Conservation (phyloP, 768 basidiomycete species). For the Psilocybe azurescens region DNA sequence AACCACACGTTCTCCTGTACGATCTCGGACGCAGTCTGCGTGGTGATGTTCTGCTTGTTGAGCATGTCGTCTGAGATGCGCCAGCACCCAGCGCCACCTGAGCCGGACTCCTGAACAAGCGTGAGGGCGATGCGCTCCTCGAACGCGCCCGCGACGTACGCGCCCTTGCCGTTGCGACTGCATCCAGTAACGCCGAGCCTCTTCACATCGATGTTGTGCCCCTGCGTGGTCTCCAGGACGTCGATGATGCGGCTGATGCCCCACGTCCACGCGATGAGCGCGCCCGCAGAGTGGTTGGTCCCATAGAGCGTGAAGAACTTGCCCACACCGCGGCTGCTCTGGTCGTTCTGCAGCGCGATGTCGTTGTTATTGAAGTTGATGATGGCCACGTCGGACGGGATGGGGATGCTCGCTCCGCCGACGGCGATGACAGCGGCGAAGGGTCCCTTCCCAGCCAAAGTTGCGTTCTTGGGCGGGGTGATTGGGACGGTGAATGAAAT, state of each 20-base stretch:
- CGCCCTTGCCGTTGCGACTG: constrained; percentile 61
- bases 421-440: constrained; percentile 56
- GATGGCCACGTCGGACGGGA: constrained; percentile 40
- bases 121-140: constrained; percentile 58
- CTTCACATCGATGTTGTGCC: constrained; percentile 46
- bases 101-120: constrained; percentile 63
- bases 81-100: constrained; percentile 60
- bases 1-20: constrained; percentile 62
- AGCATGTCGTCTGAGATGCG: constrained; percentile 53
- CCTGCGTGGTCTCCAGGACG: constrained; percentile 49
- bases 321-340: constrained; percentile 51
- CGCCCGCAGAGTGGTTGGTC: constrained; percentile 44
- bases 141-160: constrained; percentile 59
- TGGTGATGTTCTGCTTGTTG: constrained; percentile 37
- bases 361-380: constrained; percentile 54
- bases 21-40: constrained; percentile 58
- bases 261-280: constrained; percentile 63
- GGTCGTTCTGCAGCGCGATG: constrained; percentile 49
- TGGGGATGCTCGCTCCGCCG: constrained; percentile 44
- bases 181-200: constrained; percentile 59
- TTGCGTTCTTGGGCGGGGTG: constrained; percentile 44
- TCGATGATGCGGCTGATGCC: constrained; percentile 62
- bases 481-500: constrained; percentile 53
- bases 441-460: constrained; percentile 32
- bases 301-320: constrained; percentile 62